phyloP scores from a whole-genome alignment of 805 yeast genomes.

The Barnettozyma sucrosica region DNA sequence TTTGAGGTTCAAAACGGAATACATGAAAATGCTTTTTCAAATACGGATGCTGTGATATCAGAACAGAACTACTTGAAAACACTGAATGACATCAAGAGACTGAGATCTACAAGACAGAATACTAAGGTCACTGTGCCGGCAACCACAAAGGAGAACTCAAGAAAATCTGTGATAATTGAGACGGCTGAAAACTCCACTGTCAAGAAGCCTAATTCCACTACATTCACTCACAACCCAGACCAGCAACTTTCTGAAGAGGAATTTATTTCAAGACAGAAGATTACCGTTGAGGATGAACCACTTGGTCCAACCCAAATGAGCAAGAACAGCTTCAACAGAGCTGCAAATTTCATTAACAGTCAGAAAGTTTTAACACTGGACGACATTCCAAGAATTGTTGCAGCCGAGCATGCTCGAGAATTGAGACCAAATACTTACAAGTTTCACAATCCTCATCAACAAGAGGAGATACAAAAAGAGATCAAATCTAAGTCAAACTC shows the following conservation, averaged over 20 bases:
- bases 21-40: conserved; percentile 3
- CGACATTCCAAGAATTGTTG: conserved; percentile 95
- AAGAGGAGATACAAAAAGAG: conserved; percentile 18
- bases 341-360: conserved; percentile 66
- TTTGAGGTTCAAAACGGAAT: conserved; percentile 21
- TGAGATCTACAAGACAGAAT: conserved; percentile 68
- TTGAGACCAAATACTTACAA: conserved; percentile 89
- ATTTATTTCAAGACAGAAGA: conserved; percentile 20
- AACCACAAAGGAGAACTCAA: conserved; percentile 52
- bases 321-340: conserved; percentile 46
- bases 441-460: conserved; percentile 49
- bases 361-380: conserved; percentile 87
- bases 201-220: neutral
- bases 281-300: conserved; percentile 29
- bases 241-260: conserved; percentile 15
- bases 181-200: conserved; percentile 21
- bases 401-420: conserved; percentile 93
- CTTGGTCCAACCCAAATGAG: conserved; percentile 49
- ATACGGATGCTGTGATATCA: conserved; percentile 20
- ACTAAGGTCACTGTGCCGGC: conserved; percentile 41
- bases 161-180: conserved; percentile 60
- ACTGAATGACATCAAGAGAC: conserved; percentile 66
- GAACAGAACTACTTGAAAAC: conserved; percentile 61
- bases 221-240: conserved; percentile 2
- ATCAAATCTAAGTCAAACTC: conserved; percentile 20